phyloP scores from a whole-genome alignment of 2,329 filamentous ascomycete species.

The Tetracladium maxilliforme region DNA sequence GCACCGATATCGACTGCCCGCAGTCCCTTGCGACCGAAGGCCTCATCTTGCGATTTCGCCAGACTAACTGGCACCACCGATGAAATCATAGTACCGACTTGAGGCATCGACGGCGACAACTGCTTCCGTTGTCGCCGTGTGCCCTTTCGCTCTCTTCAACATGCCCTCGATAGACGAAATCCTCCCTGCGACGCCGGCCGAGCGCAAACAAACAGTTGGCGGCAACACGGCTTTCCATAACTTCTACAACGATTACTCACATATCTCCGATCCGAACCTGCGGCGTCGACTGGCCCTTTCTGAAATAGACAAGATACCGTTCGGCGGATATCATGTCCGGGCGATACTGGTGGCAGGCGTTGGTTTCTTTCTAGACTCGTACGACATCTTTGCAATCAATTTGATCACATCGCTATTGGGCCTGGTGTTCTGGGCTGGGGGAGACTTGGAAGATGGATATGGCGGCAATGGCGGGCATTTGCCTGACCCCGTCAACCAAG shows the following conservation, averaged over 20 bases:
- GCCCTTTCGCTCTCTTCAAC: too few relatives aligned
- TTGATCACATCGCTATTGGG: slow-evolving; percentile 58
- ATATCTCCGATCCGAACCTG: slow-evolving; percentile 59
- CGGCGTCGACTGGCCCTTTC: slow-evolving; percentile 61
- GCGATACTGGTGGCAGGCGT: slow-evolving; percentile 64
- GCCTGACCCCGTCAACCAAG: slow-evolving; percentile 51
- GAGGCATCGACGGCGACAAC: too few relatives aligned
- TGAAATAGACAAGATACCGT: slow-evolving; percentile 66
- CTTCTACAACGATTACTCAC: slow-evolving; percentile 37
- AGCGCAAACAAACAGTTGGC: slow-evolving; percentile 42
- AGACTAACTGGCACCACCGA: too few relatives aligned
- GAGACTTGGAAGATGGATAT: slow-evolving; percentile 24
- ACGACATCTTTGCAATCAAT: slow-evolving; percentile 71
- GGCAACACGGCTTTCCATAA: slow-evolving; percentile 61
- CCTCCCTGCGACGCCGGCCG: too few relatives aligned
- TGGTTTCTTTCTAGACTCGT: slow-evolving; percentile 74
- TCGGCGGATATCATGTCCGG: slow-evolving; percentile 63
- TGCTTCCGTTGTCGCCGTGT: too few relatives aligned
- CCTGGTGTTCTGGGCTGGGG: slow-evolving; percentile 56
- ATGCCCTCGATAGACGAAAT: too few relatives aligned
- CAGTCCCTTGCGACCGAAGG: too few relatives aligned
- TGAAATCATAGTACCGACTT: too few relatives aligned
- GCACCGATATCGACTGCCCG: too few relatives aligned
- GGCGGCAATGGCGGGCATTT: slow-evolving; percentile 38
- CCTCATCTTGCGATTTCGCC: too few relatives aligned